Conservation (phyloP, 768 basidiomycete species). For the Kwoniella dejecticola region DNA sequence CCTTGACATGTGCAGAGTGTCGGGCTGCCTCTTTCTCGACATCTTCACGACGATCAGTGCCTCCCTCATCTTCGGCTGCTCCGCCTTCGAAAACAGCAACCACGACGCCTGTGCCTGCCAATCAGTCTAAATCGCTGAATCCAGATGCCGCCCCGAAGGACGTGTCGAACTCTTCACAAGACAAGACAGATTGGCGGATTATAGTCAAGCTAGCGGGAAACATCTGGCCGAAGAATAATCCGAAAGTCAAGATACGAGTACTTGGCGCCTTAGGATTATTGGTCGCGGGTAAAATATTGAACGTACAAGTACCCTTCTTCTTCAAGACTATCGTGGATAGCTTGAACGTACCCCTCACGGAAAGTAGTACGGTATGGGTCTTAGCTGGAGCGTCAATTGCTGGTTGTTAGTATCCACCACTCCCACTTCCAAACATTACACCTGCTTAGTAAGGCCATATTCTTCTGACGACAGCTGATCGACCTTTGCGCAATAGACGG, state of each 20-base stretch:
- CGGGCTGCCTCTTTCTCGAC: constrained; percentile 15
- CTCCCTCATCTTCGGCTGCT: constrained; percentile 7
- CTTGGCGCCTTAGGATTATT: constrained; percentile 77
- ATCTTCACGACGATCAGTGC: constrained; percentile 13
- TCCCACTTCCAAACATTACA: too few species aligned
- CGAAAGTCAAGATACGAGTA: constrained; percentile 78
- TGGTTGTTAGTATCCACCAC: constrained; percentile 69
- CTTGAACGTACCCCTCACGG: constrained; percentile 77
- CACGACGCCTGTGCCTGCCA: background rate
- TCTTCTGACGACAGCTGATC: constrained; percentile 6
- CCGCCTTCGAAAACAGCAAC: constrained; percentile 1
- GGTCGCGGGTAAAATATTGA: constrained; percentile 86
- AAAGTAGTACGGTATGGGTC: constrained; percentile 79
- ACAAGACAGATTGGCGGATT: constrained; percentile 77
- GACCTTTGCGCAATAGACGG: constrained; percentile 68
- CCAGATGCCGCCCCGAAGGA: constrained; percentile 6
- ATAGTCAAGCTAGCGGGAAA: constrained; percentile 78
- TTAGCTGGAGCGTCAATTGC: constrained; percentile 85
- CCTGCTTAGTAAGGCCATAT: background rate
- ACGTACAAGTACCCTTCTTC: constrained; percentile 96
- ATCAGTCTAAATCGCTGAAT: background rate
- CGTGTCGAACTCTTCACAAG: constrained; percentile 15
- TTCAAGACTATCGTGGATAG: constrained; percentile 91
- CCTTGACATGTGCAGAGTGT: too few species aligned
- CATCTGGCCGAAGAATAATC: constrained; percentile 80